Percentiles rank a stretch among this genome's conserved stretches.
Evolutionary conservation across 1,139 yeast species (phyloP).

Genomic region (Yamadazyma trypodendri): DNA sequence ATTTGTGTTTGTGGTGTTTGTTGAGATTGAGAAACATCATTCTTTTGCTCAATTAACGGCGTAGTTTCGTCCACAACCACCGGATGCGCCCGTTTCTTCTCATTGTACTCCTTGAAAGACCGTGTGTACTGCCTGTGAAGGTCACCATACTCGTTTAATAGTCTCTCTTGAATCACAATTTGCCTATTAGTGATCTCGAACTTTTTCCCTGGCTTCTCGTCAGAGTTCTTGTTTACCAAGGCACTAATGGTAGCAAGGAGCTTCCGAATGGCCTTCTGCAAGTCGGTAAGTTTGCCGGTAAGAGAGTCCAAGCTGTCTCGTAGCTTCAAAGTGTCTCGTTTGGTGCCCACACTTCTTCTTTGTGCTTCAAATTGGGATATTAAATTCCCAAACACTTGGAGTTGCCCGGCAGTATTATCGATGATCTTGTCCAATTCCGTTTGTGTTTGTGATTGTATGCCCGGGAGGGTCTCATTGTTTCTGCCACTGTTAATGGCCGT

Average conservation of each 20-base stretch:
- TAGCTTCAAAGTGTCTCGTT: constrained; percentile 46
- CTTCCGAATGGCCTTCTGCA: constrained; percentile 34
- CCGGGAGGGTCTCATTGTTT: constrained; percentile 6
- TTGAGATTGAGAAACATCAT: constrained; percentile 10
- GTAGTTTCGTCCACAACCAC: constrained; percentile 24
- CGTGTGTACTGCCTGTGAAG: constrained; percentile 36
- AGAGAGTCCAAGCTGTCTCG: constrained; percentile 40
- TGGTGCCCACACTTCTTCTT: constrained; percentile 53
- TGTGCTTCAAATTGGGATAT: constrained; percentile 50
- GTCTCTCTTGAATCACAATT: constrained; percentile 39
- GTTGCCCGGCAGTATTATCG: constrained; percentile 36
- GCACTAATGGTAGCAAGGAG: constrained; percentile 32
- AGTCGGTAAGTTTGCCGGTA: constrained; percentile 24
- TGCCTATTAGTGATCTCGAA: constrained; percentile 35
- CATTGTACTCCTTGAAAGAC: constrained; percentile 29
- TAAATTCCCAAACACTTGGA: constrained; percentile 50
- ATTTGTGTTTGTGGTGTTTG: constrained; percentile 26
- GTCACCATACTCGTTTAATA: constrained; percentile 37
- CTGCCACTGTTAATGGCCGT: constrained; percentile 14
- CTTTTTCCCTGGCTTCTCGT: constrained; percentile 11
- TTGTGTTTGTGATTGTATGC: constrained; percentile 6
- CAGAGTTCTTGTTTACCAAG: constrained; percentile 33
- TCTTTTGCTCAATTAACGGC: constrained; percentile 22
- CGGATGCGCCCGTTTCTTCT: constrained; percentile 29
- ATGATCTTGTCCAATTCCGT: constrained; percentile 36